A percentile compares a stretch with the other conserved stretches of the same genome.
phyloP scores from a whole-genome alignment of 352 stramenopile species.

The Aphanomyces astaci region DNA sequence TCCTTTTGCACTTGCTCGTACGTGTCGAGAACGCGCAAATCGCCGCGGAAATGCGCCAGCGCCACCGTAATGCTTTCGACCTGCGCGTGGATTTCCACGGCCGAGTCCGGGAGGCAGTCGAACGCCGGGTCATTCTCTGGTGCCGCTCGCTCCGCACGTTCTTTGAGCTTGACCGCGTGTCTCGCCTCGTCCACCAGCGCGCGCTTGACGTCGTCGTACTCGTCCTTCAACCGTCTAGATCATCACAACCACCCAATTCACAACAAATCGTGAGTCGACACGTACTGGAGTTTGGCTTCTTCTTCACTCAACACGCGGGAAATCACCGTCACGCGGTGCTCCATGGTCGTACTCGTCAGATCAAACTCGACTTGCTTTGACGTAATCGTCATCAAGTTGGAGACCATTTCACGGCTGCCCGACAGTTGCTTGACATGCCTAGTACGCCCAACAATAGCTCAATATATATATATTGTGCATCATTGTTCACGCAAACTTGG shows the following conservation, averaged over 20 bases:
- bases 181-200: constrained; percentile 49
- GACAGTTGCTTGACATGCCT: constrained; percentile 13
- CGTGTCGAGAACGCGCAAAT: constrained; percentile 61
- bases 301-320: constrained; percentile 3
- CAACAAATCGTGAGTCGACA: not conserved
- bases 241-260: not conserved
- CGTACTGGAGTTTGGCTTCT: constrained; percentile 14
- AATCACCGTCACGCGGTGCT: constrained; percentile 8
- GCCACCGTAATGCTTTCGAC: constrained; percentile 83
- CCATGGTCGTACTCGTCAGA: constrained; percentile 3
- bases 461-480: no score
- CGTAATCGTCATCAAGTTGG: not conserved
- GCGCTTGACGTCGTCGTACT: constrained; percentile 55
- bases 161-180: constrained; percentile 61
- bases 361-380: not conserved
- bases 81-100: constrained; percentile 61
- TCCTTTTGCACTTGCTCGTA: constrained; percentile 58
- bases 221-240: constrained; percentile 34
- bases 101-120: constrained; percentile 50
- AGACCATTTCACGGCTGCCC: not conserved
- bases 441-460: no score
- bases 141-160: constrained; percentile 52
- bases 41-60: constrained; percentile 71
- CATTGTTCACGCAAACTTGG: no score
- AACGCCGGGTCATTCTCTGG: constrained; percentile 59